A percentile compares a stretch with the other conserved stretches of the same genome.
Conservation (phyloP, 2,329 filamentous ascomycete species). For the Neofusicoccum parvum region DNA sequence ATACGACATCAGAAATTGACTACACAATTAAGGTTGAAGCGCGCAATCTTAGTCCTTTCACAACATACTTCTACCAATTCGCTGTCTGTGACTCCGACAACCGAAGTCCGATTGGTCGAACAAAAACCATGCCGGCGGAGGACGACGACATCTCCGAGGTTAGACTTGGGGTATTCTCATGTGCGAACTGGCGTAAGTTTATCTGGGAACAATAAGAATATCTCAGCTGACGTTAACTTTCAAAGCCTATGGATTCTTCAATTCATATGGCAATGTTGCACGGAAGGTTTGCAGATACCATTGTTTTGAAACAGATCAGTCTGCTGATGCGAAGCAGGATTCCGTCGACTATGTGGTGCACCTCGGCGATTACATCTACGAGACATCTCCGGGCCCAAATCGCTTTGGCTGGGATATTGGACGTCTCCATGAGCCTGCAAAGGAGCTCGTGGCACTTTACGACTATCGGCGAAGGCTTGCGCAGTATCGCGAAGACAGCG, state of each 20-base stretch:
- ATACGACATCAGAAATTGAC: slow-evolving; percentile 71
- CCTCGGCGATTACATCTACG: slow-evolving; percentile 50
- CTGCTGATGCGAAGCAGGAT: slow-evolving; percentile 35
- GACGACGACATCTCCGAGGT: slow-evolving; percentile 60
- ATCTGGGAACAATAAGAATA: background rate
- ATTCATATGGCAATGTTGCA: slow-evolving; percentile 47
- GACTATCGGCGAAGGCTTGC: slow-evolving; percentile 48
- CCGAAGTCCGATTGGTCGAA: slow-evolving; percentile 63
- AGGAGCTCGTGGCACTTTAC: slow-evolving; percentile 46
- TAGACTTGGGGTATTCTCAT: slow-evolving; percentile 70
- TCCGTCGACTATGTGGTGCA: slow-evolving; percentile 45
- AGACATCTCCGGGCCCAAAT: slow-evolving; percentile 41
- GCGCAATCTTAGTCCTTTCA: slow-evolving; percentile 60
- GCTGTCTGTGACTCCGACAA: slow-evolving; percentile 63
- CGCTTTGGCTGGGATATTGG: slow-evolving; percentile 37
- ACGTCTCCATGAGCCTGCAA: slow-evolving; percentile 36
- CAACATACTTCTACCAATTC: slow-evolving; percentile 70
- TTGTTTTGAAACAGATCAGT: background rate
- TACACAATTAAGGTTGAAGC: slow-evolving; percentile 75
- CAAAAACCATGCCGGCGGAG: slow-evolving; percentile 65
- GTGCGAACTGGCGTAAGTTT: slow-evolving; percentile 64
- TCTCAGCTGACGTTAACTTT: background rate
- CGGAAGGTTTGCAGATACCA: slow-evolving; percentile 32
- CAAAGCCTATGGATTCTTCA: slow-evolving; percentile 50
- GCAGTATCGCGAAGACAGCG: slow-evolving; percentile 44